Base-by-base conservation (phyloP, 2,329 filamentous ascomycete genomes). In the Fonsecaea monophora region DNA sequence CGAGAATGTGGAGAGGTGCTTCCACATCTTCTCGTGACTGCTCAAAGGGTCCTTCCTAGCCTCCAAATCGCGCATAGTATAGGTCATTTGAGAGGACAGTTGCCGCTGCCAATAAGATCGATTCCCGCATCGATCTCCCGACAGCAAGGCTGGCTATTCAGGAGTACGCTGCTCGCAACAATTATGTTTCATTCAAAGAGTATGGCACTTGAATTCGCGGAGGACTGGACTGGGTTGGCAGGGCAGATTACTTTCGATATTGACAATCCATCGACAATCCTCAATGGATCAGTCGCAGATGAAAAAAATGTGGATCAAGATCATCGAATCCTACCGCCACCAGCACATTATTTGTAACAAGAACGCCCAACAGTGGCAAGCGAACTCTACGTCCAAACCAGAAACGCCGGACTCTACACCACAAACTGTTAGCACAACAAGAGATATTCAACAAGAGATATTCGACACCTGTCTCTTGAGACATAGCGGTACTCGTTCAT, bases 171-270 rank as follows among this genome's bases (percentile, higher is more conserved):
- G 45, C 45, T 53, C 45, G 45, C 45, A 53, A 53, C 45, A 53
- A 53, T 53, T 53, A 53, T 53, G 45, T 53, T 53, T 53, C 45
- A 53, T 53, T 53, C 45, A 9, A 53, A 53, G 45, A 53, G 45
- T 53, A 53, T 53, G 45, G 45, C 45, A 4, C 45, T 12, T 15
- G 8, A 53, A 53, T 53, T 53, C 45, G 45, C 45, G n/a, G 9
- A 53, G n/a, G 45, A 53, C 45, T 53, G 45, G 45, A 53, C 45
- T 4, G 15, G 45, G 45, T n/a, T 15, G 45, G 45, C 45, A 53
- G 2, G 5, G 2, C 45, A 53, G 45, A 53, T 4, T 53, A 9
- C 1, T 8, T 9, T 12, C 45, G 45, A 53, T 53, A 53, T 53
- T 53, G 45, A 4, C 9, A n/a, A 9, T 4, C 45, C 5, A 53